Base-by-base conservation (phyloP, 495 filamentous ascomycete species). In the Lasiosphaeria ovina region DNA sequence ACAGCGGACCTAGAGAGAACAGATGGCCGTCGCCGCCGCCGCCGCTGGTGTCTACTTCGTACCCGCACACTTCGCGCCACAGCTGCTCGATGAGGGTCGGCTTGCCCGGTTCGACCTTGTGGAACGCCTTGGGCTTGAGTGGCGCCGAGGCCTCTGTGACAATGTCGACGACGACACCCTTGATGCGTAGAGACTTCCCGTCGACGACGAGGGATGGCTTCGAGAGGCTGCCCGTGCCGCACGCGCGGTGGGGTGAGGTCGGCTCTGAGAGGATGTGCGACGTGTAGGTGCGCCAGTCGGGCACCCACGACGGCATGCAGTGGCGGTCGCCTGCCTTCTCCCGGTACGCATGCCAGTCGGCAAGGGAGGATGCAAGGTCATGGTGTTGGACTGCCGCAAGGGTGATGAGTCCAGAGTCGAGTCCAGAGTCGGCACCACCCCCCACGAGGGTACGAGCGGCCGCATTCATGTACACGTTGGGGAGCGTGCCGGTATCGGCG, bases 251-350 rank as follows among this genome's bases (percentile, higher is more conserved):
- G 8, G 36, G 35, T 14, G 36, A 16, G 52, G 51, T 34, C 11
- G 60, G 56, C 42, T 51, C 50, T 24, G 52, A 53, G 17, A 62
- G 53, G n/a, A 62, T 45, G 35, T 62, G 60, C 6, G 50, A 47
- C 17, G 47, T 54, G 53, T 47, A 62, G 36, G 36, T 52, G 6
- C 60, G 44, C 64, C 64, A 66, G 60, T 66, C 64, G 0, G 64
- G 64, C 8, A 63, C 51, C 64, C 64, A 66, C 0, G 64, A 62
- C 12, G 64, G 64, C 49, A 57, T 45, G 8, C 14, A n/a, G 6
- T 59, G 36, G 2, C 35, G 3, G 24, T 6, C 32, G 3, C 44
- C 11, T 14, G 12, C 8, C 44, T 14, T 47, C 11, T 47, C 6
- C 6, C 44, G 7, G 12, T 1, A n/a, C 7, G 2, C 12, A 5